Conservation (phyloP, 2,329 filamentous ascomycete species). For the Pseudogymnoascus sp. region DNA sequence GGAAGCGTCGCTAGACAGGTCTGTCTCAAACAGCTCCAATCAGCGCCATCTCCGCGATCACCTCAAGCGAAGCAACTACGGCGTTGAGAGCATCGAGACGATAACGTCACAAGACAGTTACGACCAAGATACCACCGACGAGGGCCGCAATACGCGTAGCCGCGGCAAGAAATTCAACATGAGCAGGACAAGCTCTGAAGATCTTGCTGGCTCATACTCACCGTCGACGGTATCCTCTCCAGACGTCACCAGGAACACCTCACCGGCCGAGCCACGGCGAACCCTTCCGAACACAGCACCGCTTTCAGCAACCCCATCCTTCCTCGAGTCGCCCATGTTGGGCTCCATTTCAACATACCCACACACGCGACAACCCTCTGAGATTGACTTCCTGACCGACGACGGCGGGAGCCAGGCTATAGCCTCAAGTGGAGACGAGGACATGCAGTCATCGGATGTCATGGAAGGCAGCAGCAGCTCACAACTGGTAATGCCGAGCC, state of each 20-base stretch:
- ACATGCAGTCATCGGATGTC: constrained; percentile 32
- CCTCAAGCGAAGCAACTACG: constrained; percentile 27
- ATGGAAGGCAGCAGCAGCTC: constrained; percentile 48
- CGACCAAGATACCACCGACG: constrained; percentile 19
- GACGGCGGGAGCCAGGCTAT: constrained; percentile 32
- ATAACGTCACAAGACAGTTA: constrained; percentile 25
- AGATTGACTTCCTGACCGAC: constrained; percentile 41
- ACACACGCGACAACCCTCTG: constrained; percentile 45
- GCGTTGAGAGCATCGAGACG: constrained; percentile 28
- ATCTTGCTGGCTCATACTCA: constrained; percentile 21
- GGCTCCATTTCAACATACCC: constrained; percentile 39
- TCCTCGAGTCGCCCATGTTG: constrained; percentile 34
- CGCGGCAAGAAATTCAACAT: constrained; percentile 2
- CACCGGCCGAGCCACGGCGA: constrained; percentile 20
- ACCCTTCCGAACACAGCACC: constrained; percentile 26
- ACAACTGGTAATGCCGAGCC: constrained; percentile 96
- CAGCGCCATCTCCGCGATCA: constrained; percentile 28
- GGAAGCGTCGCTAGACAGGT: constrained; percentile 32
- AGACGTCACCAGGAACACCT: constrained; percentile 28
- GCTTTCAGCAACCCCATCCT: constrained; percentile 37
- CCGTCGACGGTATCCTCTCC: constrained; percentile 26
- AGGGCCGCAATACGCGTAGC: constrained; percentile 9
- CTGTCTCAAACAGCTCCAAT: constrained; percentile 20
- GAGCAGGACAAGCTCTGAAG: constrained; percentile 17
- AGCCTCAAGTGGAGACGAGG: constrained; percentile 26